phyloP scores from a whole-genome alignment of 2,329 filamentous ascomycete genomes.

The Pyricularia pennisetigena region DNA sequence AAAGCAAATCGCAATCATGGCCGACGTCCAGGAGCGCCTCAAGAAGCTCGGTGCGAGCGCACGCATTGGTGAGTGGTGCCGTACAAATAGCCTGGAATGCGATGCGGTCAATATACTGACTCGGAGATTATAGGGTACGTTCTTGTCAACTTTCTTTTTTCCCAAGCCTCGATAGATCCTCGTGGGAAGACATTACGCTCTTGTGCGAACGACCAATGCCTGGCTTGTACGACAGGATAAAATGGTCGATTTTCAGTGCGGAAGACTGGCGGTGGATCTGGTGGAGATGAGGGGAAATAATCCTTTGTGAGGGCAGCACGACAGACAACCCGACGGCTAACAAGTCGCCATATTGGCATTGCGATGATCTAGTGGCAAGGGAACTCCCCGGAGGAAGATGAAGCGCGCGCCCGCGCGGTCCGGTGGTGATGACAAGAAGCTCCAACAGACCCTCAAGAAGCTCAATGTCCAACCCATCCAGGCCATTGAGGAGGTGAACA shows the following conservation, averaged over 20 bases:
- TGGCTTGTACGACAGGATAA: background rate
- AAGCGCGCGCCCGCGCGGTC: conserved; percentile 95
- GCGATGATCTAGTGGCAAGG: conserved; percentile 64
- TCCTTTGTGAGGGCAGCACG: background rate
- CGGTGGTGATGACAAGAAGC: conserved; percentile 98
- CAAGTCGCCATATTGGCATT: background rate
- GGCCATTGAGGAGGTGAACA: conserved; percentile 99
- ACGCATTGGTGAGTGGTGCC: conserved; percentile 50
- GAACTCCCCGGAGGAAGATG: conserved; percentile 92
- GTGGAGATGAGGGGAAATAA: background rate
- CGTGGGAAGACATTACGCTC: background rate
- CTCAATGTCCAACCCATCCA: conserved; percentile 99
- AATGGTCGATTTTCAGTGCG: background rate
- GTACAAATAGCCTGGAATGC: background rate
- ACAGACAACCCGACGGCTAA: background rate
- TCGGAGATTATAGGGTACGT: background rate
- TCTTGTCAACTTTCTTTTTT: background rate
- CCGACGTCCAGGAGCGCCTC: conserved; percentile 47
- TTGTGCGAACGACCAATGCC: background rate
- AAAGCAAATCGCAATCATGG: conserved; percentile 26
- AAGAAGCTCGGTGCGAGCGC: conserved; percentile 47
- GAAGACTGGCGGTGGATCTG: background rate
- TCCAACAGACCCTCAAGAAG: conserved; percentile 96
- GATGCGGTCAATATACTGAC: conserved; percentile 1
- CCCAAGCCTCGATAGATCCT: background rate